These are phyloP conservation scores for Prunus davidiana DNA, from an alignment of 306 rosid genomes.

Conservation along the genomic window DNA sequence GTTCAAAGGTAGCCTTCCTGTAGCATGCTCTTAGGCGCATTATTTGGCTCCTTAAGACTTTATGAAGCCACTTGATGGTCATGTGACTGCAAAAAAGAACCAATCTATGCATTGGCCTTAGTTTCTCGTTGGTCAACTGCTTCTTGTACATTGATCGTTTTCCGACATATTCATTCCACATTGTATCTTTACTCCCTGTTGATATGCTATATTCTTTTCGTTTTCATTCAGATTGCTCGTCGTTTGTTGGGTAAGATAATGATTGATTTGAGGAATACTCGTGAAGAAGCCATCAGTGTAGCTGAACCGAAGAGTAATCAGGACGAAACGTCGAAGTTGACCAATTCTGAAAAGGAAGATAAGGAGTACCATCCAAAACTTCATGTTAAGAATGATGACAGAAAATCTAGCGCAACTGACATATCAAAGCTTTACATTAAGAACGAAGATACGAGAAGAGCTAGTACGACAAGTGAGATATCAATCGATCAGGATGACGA, in stretches of 20 bases:
- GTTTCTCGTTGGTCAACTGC: conserved; percentile 16
- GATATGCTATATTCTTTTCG: not conserved
- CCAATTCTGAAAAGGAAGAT: conserved; percentile 53
- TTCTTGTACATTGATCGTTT: conserved; percentile 2
- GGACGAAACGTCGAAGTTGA: conserved; percentile 38
- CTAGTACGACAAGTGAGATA: conserved; percentile 42
- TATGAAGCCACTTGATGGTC: conserved; percentile 3
- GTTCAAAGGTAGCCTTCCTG: conserved; percentile 64
- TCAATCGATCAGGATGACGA: conserved; percentile 90
- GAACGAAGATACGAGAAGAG: conserved; percentile 62
- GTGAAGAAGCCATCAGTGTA: conserved; percentile 92
- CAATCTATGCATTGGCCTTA: conserved; percentile 2
- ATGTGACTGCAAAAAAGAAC: not conserved
- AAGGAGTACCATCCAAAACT: conserved; percentile 47
- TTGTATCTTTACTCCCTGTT: not conserved
- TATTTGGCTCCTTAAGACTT: conserved; percentile 18
- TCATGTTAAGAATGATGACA: conserved; percentile 59
- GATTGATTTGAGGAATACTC: conserved; percentile 93
- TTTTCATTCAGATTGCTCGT: conserved; percentile 77
- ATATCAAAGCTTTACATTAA: conserved; percentile 37
- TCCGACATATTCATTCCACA: not conserved
- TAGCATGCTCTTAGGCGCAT: not conserved
- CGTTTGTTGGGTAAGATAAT: conserved; percentile 89
- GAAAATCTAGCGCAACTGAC: conserved; percentile 42
- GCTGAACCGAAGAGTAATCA: conserved; percentile 74